These are phyloP conservation scores for Lactarius vividus DNA, from an alignment of 768 basidiomycete species.

Conservation along the genomic window DNA sequence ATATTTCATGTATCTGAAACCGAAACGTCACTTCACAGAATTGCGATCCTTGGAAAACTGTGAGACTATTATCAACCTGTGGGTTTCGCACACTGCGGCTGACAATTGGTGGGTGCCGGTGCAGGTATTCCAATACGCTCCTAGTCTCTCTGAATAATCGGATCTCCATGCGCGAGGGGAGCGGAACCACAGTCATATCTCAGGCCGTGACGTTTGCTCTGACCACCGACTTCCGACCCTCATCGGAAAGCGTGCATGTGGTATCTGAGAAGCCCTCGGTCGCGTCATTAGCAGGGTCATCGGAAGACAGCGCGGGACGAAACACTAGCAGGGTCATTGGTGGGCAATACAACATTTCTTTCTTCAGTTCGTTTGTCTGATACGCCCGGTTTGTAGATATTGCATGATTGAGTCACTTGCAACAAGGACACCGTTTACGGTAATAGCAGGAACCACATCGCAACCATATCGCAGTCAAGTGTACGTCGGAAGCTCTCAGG, in stretches of 20 bases:
- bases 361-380: not conserved
- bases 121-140: constrained; percentile 14
- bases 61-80: too few species aligned
- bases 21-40: not conserved
- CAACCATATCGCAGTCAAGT: not conserved
- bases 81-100: too few species aligned
- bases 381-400: not conserved
- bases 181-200: not conserved
- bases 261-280: not conserved
- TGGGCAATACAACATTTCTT: not conserved
- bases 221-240: not conserved
- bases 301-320: too few species aligned
- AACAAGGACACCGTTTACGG: too few species aligned
- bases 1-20: not conserved
- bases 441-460: too few species aligned
- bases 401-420: not conserved
- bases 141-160: constrained; percentile 20
- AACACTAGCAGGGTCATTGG: too few species aligned
- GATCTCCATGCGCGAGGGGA: constrained; percentile 7
- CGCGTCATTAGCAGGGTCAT: too few species aligned
- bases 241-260: not conserved
- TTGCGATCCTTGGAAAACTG: constrained; percentile 15
- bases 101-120: too few species aligned
- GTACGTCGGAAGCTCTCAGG: not conserved
- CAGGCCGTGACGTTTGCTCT: not conserved